Base-by-base conservation (phyloP, 2,329 filamentous ascomycete genomes). In the Triangularia verruculosa region DNA sequence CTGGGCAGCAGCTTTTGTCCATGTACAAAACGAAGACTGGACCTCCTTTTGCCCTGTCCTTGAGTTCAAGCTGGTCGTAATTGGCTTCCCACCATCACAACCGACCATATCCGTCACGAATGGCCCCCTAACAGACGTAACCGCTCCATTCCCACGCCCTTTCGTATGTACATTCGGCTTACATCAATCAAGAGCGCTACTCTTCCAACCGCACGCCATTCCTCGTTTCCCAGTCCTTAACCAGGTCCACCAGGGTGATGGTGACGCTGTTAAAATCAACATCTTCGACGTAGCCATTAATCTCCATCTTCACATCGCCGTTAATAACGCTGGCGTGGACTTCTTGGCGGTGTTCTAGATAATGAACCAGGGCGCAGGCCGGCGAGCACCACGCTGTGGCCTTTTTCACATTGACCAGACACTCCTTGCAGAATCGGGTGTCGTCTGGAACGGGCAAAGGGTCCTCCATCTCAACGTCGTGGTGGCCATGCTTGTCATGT, bases 401-500 rank as follows among this genome's bases (percentile, higher is more conserved):
- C 9, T 69, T 65, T 61, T 71, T 71, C 28, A 73, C 70, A 15
- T 68, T 59, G 20, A 66, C 59, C 7, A 74, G 68, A 67, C 75
- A 77, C 60, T 76, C 74, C 22, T 64, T 70, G 70, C 75, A 77
- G 66, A 76, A 72, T 55, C 61, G 69, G 22, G 67, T 59, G 52
- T 65, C 62, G 51, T 53, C 61, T 7, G 67, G 64, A 17, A 61
- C 57, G 17, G 69, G 67, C 2, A 61, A 52, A 32, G 63, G 67
- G 39, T 63, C 32, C n/a, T 11, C 15, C 51, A 28, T 54, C 4
- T 28, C 22, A n/a, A 6, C 27, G 51, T 52, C 15, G 25, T 43
- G 7, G 39, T 17, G 7, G 39, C 12, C 17, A 13, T 52, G 25
- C 20, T 51, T 1, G 17, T 12, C 9, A 58, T 28, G 34, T 4